Evolutionary conservation across 108 stramenopile species (phyloP).

Genomic region (Discostella stelligeroides): DNA sequence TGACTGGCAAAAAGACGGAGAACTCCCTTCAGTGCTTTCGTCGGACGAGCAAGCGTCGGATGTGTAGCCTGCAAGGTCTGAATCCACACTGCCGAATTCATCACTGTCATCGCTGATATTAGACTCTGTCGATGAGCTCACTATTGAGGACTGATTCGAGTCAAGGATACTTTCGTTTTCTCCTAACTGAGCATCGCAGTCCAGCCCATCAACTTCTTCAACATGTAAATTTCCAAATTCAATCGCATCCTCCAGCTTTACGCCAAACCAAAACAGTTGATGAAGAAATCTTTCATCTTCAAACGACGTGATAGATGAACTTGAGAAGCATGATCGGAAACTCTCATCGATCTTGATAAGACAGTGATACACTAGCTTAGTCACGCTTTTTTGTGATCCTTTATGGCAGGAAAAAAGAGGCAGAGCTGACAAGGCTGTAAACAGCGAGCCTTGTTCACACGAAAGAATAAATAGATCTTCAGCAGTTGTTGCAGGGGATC

Average conservation of each 20-base stretch:
- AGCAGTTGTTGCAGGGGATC: conserved; percentile 12
- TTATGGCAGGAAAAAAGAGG: conserved; percentile 48
- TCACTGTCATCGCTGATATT: conserved; percentile 3
- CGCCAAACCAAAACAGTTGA: conserved; percentile 54
- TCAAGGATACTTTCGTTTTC: conserved; percentile 9
- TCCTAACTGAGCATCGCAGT: neutral
- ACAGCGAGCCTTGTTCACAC: conserved; percentile 39
- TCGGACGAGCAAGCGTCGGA: conserved; percentile 17
- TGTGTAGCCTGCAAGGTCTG: conserved; percentile 16
- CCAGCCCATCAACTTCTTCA: conserved; percentile 2
- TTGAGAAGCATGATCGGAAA: conserved; percentile 6
- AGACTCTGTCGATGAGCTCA: conserved; percentile 16
- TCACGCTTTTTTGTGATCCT: conserved; percentile 31
- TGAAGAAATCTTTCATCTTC: conserved; percentile 51
- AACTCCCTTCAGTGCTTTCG: conserved; percentile 1
- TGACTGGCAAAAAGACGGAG: conserved; percentile 7
- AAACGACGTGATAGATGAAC: conserved; percentile 7
- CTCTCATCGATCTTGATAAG: conserved; percentile 33
- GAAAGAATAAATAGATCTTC: conserved; percentile 46
- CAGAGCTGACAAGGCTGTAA: conserved; percentile 44
- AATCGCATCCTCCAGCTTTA: conserved; percentile 58
- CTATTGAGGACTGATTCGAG: conserved; percentile 10
- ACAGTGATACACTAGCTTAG: conserved; percentile 46
- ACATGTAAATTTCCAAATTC: conserved; percentile 11
- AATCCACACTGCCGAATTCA: neutral